Evolutionary conservation across 2,329 filamentous ascomycete genomes (phyloP), one percentile per base, ranked within the genome.

Genomic region (Diaporthe nobilis): DNA sequence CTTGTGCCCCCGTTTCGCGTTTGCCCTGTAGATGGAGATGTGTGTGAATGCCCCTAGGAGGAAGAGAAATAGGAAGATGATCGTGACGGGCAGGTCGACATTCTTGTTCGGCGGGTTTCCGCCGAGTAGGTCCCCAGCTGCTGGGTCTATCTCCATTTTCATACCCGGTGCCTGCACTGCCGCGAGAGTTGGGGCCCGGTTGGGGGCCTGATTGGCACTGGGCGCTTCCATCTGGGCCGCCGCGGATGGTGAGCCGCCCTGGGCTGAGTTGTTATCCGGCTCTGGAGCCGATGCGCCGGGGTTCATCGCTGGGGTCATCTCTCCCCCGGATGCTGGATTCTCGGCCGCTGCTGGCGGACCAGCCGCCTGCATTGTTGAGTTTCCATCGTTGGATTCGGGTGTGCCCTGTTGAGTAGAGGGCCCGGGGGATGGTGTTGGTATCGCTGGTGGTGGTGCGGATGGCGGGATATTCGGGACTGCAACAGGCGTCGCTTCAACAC

Each of bases 1-100:
- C 76, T 85, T 86, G 78, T 85, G 84, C 2, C 81, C 80, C 2
- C 82, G 78, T 61, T 81, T 82, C 1, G 77, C 72, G 75, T 86
- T 86, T 2, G 76, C 57, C 22, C 74, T 74, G 75, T 78, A 81
- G 44, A 80, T 79, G 70, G 61, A 78, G 12, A 82, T 77, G 63
- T 82, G 80, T 1, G 78, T 75, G 31, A 79, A 77, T 1, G 78
- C 80, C 15, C 79, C 80, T 3, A 78, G 25, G 68, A 76, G 73
- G 65, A 81, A 82, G 13, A 81, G 31, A 20, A 80, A 0, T 37
- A 82, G 77, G 61, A 82, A 82, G 34, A 81, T 60, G 47, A 76
- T 17, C 3, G 81, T 79, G 31, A 81, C 13, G 5, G 80, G 78
- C 9, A 81, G 75, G 55, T 82, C 81, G 5, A 78, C 49, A 15